Percentiles rank a stretch among this genome's conserved stretches.
These are phyloP conservation scores for Lithospermum erythrorhizon DNA, from an alignment of 257 asterid genomes.

Conservation along the genomic window DNA sequence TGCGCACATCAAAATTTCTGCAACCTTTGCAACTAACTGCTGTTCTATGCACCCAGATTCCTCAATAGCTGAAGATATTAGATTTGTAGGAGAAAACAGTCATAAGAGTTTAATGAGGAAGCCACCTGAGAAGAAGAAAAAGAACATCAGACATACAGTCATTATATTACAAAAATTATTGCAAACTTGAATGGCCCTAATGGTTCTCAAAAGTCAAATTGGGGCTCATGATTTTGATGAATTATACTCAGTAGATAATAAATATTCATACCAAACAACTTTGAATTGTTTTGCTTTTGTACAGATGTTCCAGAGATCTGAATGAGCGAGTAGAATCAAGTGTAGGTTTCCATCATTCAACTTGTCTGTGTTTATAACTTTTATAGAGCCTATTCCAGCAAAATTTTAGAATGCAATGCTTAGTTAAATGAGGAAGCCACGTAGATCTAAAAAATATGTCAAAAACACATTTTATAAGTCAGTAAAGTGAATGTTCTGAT, in stretches of 20 bases:
- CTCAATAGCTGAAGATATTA: conserved; percentile 72
- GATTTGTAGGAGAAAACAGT: conserved; percentile 90
- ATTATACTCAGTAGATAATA: background rate
- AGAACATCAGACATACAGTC: no score
- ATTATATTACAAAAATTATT: no score
- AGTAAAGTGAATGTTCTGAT: no score
- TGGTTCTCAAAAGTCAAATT: no score
- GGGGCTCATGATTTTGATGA: no score
- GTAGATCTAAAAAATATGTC: no score
- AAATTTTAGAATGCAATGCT: conserved; percentile 16
- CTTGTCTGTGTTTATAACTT: conserved; percentile 79
- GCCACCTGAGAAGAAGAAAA: conserved; percentile 43
- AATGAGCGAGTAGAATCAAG: conserved; percentile 78
- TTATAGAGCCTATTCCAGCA: conserved; percentile 81
- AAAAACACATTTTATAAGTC: no score
- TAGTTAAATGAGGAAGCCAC: no score
- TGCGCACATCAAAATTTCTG: conserved; percentile 87
- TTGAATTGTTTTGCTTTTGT: conserved; percentile 72
- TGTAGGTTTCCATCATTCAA: conserved; percentile 95
- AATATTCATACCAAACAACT: conserved; percentile 73
- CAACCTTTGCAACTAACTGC: conserved; percentile 63
- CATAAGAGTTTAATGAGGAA: conserved; percentile 68
- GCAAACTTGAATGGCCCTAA: no score
- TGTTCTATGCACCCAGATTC: conserved; percentile 76
- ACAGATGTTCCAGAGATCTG: conserved; percentile 73